Conservation (phyloP, 1,284 basidiomycete species). For the Violaceomyces palustris region DNA sequence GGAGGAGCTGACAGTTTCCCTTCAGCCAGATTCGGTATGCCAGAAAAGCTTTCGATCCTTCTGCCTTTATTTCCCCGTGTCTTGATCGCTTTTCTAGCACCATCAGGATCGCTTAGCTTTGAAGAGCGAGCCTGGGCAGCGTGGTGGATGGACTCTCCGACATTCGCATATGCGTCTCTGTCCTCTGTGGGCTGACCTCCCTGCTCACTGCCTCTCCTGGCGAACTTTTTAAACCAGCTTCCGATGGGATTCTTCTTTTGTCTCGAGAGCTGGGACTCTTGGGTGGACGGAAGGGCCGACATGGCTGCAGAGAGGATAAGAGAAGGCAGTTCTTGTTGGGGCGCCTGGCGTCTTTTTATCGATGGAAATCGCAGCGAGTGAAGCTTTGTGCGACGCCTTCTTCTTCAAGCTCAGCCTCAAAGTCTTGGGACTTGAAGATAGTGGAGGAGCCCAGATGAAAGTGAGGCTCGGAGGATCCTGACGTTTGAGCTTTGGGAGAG, state of each 20-base stretch:
- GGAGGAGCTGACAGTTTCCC: too few species aligned
- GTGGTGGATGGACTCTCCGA: neutral
- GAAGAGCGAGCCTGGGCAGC: neutral
- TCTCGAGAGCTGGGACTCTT: conserved; percentile 3
- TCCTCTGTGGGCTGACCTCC: neutral
- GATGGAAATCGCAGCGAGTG: neutral
- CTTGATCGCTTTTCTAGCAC: conserved; percentile 4
- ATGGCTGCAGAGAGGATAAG: neutral
- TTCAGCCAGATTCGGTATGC: too few species aligned
- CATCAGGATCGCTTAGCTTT: neutral
- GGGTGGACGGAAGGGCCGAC: neutral
- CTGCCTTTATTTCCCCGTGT: neutral
- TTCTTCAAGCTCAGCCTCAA: neutral
- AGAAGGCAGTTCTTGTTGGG: neutral
- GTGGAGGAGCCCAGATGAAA: too few species aligned
- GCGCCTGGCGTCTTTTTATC: too few species aligned
- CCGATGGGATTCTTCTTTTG: conserved; percentile 28
- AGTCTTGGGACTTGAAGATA: too few species aligned
- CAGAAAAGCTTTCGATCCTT: too few species aligned
- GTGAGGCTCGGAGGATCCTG: too few species aligned
- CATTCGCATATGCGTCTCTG: neutral
- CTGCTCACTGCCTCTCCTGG: conserved; percentile 15
- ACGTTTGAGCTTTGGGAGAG: too few species aligned
- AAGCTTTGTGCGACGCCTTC: neutral
- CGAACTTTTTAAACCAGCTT: conserved; percentile 40